Conservation (phyloP, 2,329 filamentous ascomycete genomes). For the Aspergillus hortae region DNA sequence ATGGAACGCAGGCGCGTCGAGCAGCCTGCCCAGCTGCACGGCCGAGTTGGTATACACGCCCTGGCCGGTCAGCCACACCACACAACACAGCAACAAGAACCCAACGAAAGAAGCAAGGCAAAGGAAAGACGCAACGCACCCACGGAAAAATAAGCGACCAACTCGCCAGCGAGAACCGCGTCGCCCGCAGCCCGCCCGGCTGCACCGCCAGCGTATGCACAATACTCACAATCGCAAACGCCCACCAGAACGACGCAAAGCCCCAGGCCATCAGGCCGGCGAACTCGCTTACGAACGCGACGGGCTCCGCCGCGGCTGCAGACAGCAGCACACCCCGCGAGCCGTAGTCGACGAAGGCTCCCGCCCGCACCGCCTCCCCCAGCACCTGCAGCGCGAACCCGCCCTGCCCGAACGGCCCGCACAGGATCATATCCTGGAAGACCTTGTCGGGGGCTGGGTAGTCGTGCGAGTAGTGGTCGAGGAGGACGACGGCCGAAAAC, state of each 20-base stretch:
- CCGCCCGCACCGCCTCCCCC: conserved; percentile 29
- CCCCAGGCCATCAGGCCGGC: conserved; percentile 39
- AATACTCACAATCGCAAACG: conserved; percentile 37
- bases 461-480: conserved; percentile 26
- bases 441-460: conserved; percentile 21
- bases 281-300: conserved; percentile 36
- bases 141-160: conserved; percentile 41
- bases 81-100: background rate
- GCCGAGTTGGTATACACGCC: conserved; percentile 40
- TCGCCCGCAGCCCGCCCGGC: conserved; percentile 15
- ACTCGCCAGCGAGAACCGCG: conserved; percentile 27
- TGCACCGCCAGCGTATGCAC: conserved; percentile 22
- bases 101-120: no score
- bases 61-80: conserved; percentile 14
- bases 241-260: conserved; percentile 41
- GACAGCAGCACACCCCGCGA: conserved; percentile 30
- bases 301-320: conserved; percentile 25
- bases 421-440: conserved; percentile 41
- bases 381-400: conserved; percentile 40
- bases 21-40: conserved; percentile 34
- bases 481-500: conserved; percentile 32
- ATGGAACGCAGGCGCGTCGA: conserved; percentile 38
- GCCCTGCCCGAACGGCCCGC: conserved; percentile 39
- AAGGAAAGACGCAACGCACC: conserved; percentile 29
- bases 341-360: conserved; percentile 32